phyloP scores from a whole-genome alignment of 2,329 filamentous ascomycete genomes.

The Dactylonectria estremocensis region DNA sequence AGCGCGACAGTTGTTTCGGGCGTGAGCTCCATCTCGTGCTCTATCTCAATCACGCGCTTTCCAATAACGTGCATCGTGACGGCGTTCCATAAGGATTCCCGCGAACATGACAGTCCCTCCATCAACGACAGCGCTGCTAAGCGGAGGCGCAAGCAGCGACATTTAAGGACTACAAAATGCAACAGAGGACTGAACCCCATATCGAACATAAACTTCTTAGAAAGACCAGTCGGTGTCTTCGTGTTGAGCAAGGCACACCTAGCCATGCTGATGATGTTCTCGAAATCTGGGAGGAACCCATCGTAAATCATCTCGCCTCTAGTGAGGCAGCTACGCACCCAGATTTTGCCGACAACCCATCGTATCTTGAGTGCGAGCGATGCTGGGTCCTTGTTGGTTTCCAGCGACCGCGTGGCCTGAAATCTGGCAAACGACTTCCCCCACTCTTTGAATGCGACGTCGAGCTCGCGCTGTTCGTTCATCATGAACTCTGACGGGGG shows the following conservation, averaged over 20 bases:
- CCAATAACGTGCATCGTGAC: conserved; percentile 51
- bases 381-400: conserved; percentile 15
- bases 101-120: conserved; percentile 45
- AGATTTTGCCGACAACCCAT: conserved; percentile 52
- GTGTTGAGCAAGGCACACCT: conserved; percentile 28
- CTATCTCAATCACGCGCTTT: conserved; percentile 55
- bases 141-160: conserved; percentile 55
- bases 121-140: conserved; percentile 54
- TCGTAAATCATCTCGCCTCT: conserved; percentile 56
- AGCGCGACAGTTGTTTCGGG: conserved; percentile 22
- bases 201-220: conserved; percentile 59
- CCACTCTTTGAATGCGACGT: conserved; percentile 50
- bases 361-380: conserved; percentile 50
- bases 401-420: conserved; percentile 7
- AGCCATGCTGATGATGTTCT: conserved; percentile 49
- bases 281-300: conserved; percentile 48
- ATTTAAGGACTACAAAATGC: conserved; percentile 57
- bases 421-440: conserved; percentile 44
- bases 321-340: conserved; percentile 51
- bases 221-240: neutral
- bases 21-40: conserved; percentile 53
- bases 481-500: conserved; percentile 35
- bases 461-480: conserved; percentile 42
- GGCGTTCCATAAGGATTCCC: conserved; percentile 58
- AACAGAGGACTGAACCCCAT: conserved; percentile 58